Base-by-base conservation (phyloP, 345 rosid species). In the Moricandia moricandioides region DNA sequence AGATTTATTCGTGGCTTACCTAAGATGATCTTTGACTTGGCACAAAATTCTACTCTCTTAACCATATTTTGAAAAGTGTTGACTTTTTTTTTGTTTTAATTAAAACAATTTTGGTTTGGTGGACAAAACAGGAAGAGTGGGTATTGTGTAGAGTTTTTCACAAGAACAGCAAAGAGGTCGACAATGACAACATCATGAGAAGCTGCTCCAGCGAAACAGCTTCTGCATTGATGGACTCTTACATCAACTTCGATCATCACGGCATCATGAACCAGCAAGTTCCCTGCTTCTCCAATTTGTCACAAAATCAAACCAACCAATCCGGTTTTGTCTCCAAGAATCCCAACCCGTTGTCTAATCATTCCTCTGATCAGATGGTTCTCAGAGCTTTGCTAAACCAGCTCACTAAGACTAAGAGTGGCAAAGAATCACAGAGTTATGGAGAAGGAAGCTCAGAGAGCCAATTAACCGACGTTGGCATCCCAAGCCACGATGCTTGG, bases 261-360 rank as follows among this genome's bases (percentile, higher is more conserved):
- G 65, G 45, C 51, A 60, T 58, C 21, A 67, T 54, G 5, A 61
- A 62, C 24, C 45, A 86, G 83, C 88, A 84, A 84, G 97, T 88
- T 87, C 80, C 92, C 93, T 89, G 98, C 97, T 84, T 93, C 93
- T 88, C 92, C 93, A 82, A 81, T 73, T 73, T 81, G 81, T 75
- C 89, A 14, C 79, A 72, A 10, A 71, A 64, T 72, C 86, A 85
- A 78, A 52, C 54, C 37, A 76, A 54, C 74, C 70, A 68, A 51
- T 74, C 60, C 7, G 43, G 64, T 39, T 75, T 67, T 8, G 17
- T 64, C 27, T 39, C 70, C 52, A 62, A 61, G 17, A 52, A 62
- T 62, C 54, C 58, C 12, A 35, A 18, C 37, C 55, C 67, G 0
- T 33, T 70, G 54, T 45, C 49, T 7, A 71, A 2, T 18, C 62